phyloP scores from a whole-genome alignment of 192 early-diverging fungal species.

The Oehlia diaphana region DNA sequence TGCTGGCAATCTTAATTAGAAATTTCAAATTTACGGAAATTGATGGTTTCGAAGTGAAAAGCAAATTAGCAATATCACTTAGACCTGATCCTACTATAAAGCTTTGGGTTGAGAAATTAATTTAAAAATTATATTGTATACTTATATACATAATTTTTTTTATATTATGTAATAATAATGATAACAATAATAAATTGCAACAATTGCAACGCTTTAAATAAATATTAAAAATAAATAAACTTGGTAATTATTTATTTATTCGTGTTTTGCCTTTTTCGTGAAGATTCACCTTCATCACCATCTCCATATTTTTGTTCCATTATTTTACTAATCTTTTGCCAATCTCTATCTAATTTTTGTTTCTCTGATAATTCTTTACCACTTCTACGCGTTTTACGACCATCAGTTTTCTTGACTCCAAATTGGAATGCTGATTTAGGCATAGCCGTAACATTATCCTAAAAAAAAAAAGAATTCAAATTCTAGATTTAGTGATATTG shows the following conservation, averaged over 20 bases:
- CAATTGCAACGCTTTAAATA: neutral
- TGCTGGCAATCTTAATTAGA: constrained; percentile 32
- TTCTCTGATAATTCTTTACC: constrained; percentile 44
- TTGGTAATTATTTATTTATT: neutral
- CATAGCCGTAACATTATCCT: constrained; percentile 63
- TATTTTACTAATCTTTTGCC: constrained; percentile 45
- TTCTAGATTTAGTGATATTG: neutral
- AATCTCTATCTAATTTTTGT: constrained; percentile 52
- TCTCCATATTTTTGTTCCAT: constrained; percentile 53
- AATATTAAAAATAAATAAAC: neutral
- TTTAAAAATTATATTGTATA: neutral
- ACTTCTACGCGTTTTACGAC: constrained; percentile 55
- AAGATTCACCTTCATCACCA: neutral
- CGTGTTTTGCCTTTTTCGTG: constrained; percentile 8
- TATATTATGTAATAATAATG: too few species aligned
- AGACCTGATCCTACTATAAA: neutral
- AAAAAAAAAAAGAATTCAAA: neutral
- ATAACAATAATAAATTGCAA: neutral
- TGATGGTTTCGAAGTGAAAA: constrained; percentile 12
- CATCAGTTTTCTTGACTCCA: constrained; percentile 71
- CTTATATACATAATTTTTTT: too few species aligned
- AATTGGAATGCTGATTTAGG: constrained; percentile 78
- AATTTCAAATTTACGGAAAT: constrained; percentile 19
- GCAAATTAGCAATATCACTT: neutral
- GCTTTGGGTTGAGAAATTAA: neutral